Evolutionary conservation across 768 basidiomycete species (phyloP), one percentile per base, ranked within the genome.

Genomic region (Termitomyces sp.): DNA sequence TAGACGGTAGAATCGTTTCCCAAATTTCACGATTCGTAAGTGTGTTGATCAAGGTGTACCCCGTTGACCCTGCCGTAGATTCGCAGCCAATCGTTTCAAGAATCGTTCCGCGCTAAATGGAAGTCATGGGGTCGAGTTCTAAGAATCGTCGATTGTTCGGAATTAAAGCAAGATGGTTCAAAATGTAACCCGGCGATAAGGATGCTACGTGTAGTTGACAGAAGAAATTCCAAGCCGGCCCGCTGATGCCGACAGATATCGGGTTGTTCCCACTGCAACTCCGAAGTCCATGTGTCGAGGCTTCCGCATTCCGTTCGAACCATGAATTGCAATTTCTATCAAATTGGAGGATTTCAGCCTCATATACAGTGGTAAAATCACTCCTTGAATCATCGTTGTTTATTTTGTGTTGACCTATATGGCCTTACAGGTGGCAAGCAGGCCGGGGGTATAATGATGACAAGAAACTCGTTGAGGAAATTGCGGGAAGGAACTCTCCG

Each of bases 401-500:
- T 38, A 9, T 45, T 9, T n/a, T 2, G 12, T 21, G 21, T 15
- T 35, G 19, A 52, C 32, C 4, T 21, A 26, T 28, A 24, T 32
- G 28, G 15, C n/a, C n/a, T n/a, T n/a, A 15, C 44, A 51, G 49
- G 53, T 45, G 44, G 38, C 50, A 26, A 50, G 37, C 49, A 8
- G 49, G 49, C 38, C 49, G 37, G 49, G 49, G 56, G 35, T 57
- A 51, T 9, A 64, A 65, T 44, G 70, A 78, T 53, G 72, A 78
- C 38, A 75, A 70, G 53, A 65, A 60, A 5, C 52, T 73, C 34
- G 65, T 70, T 0, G 52, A 62, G 6, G 64, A 64, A 2, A 61
- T 80, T 15, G 62, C 62, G 1, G 59, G 65, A 9, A 52, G 50
- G 2, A 55, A 55, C 0, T 73, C 72, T 12, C 70, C 68, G 5